Evolutionary conservation across 164 flowering plant genomes (phyloP).

Genomic region (Umbellularia californica): DNA sequence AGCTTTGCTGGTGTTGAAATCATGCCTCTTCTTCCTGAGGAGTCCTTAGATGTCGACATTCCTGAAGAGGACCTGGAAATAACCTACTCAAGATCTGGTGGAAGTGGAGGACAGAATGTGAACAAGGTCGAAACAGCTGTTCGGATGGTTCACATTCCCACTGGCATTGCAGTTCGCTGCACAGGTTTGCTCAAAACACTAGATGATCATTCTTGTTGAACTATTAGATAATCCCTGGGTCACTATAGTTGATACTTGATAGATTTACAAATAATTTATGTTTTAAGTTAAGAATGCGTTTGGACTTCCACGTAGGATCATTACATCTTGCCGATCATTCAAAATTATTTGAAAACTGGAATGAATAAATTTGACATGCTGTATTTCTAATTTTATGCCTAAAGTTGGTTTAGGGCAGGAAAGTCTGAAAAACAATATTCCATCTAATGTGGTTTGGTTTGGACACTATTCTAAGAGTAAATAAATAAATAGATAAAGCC

Average conservation of each 20-base stretch:
- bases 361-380: no score
- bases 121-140: conserved; percentile 98
- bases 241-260: neutral
- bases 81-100: conserved; percentile 86
- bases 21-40: conserved; percentile 98
- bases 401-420: no score
- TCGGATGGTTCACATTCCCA: conserved; percentile 93
- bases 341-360: no score
- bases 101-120: conserved; percentile 96
- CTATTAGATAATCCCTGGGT: neutral
- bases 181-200: conserved; percentile 48
- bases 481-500: no score
- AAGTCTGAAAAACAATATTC: no score
- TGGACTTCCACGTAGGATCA: no score
- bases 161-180: conserved; percentile 89
- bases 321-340: no score
- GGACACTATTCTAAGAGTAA: no score
- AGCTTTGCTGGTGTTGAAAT: conserved; percentile 96
- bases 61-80: conserved; percentile 96
- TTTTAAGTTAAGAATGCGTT: no score
- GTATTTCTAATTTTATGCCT: no score
- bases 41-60: conserved; percentile 71
- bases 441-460: no score
- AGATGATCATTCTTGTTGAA: neutral
- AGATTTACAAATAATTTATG: neutral